These are phyloP conservation scores for Rhodofomes roseus DNA, from an alignment of 1,284 basidiomycete species.

Conservation along the genomic window DNA sequence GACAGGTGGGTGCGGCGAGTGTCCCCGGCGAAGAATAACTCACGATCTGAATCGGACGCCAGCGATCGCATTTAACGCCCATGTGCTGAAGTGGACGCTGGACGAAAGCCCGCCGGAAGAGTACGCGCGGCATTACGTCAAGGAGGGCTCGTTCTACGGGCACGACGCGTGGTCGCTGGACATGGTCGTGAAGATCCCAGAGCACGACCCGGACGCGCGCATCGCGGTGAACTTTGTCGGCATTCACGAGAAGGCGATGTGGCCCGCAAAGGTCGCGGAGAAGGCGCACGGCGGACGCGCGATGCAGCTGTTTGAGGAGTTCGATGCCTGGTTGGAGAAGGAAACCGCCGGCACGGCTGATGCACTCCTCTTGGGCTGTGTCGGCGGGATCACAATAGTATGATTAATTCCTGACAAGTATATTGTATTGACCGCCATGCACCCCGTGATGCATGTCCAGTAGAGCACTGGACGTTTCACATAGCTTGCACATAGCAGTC, in stretches of 20 bases:
- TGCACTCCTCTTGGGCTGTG: conserved; percentile 61
- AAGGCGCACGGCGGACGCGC: conserved; percentile 49
- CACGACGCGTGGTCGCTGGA: conserved; percentile 70
- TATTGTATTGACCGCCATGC: neutral
- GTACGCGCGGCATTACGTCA: conserved; percentile 85
- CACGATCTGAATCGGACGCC: conserved; percentile 7
- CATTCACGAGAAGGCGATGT: conserved; percentile 72
- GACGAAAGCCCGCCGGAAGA: conserved; percentile 73
- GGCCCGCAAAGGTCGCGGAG: conserved; percentile 68
- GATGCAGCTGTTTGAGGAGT: conserved; percentile 61
- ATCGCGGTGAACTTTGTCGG: conserved; percentile 65
- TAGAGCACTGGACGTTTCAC: neutral
- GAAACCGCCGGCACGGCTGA: conserved; percentile 60
- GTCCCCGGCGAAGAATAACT: neutral
- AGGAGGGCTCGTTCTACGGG: conserved; percentile 84
- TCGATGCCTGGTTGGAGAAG: conserved; percentile 66
- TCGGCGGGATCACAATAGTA: conserved; percentile 51
- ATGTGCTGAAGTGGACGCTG: conserved; percentile 85
- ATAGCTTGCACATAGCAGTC: neutral
- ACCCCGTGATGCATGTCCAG: neutral
- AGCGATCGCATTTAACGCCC: conserved; percentile 91
- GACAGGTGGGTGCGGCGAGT: conserved; percentile 53
- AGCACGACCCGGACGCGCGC: conserved; percentile 16
- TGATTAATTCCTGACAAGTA: conserved; percentile 10
- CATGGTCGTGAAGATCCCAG: conserved; percentile 60